These are phyloP conservation scores for Elymus sibiricus DNA, from an alignment of 176 grass and related monocot genomes.

Conservation along the genomic window DNA sequence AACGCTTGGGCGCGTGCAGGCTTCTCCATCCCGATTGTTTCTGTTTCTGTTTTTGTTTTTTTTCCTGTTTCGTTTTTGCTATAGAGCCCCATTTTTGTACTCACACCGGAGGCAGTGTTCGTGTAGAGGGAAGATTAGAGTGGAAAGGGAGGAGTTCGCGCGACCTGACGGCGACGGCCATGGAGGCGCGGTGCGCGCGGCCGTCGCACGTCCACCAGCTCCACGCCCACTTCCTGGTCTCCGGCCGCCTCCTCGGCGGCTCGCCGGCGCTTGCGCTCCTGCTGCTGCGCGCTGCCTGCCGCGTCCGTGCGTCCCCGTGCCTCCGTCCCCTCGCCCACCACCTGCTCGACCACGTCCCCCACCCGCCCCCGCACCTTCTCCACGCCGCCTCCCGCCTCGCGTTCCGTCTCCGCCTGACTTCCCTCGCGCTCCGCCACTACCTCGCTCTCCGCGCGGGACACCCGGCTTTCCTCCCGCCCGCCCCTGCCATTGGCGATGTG, in stretches of 20 bases:
- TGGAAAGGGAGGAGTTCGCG: background rate
- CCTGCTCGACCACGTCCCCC: slow-evolving; percentile 16
- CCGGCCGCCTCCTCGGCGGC: slow-evolving; percentile 22
- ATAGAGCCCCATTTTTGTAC: slow-evolving; percentile 4
- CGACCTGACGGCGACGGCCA: background rate
- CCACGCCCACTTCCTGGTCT: slow-evolving; percentile 41
- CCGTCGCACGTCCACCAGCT: slow-evolving; percentile 46
- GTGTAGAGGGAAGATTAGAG: slow-evolving; percentile 23
- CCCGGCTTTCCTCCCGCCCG: slow-evolving; percentile 26
- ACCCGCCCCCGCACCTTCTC: slow-evolving; percentile 9
- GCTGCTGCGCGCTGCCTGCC: slow-evolving; percentile 29
- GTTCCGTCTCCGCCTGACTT: background rate
- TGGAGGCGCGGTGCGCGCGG: slow-evolving; percentile 7
- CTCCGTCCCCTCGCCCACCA: slow-evolving; percentile 30
- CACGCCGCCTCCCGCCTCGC: slow-evolving; percentile 35
- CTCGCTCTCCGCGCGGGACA: slow-evolving; percentile 8
- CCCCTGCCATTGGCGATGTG: slow-evolving; percentile 40
- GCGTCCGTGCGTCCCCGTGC: slow-evolving; percentile 18
- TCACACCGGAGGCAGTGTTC: background rate
- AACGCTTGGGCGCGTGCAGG: background rate
- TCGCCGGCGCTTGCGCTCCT: slow-evolving; percentile 5
- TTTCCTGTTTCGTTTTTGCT: background rate
- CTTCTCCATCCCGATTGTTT: background rate
- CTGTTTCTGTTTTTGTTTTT: background rate
- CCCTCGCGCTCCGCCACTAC: slow-evolving; percentile 30